Evolutionary conservation across 371 early-diverging fungal species (phyloP).

Genomic region (Zancudomyces culisetae): DNA sequence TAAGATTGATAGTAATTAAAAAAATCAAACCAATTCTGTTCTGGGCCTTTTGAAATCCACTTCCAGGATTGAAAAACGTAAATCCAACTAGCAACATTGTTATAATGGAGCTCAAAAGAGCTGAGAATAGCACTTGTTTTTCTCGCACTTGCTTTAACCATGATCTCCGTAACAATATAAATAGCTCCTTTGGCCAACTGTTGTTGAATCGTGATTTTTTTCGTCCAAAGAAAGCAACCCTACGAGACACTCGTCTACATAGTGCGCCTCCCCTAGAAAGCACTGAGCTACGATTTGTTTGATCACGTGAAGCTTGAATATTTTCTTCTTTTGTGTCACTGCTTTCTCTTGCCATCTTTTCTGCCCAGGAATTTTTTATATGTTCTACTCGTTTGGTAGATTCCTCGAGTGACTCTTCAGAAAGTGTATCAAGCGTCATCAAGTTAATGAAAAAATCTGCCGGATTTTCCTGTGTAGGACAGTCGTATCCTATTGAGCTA

Average conservation of each 20-base stretch:
- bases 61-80: slow-evolving; percentile 18
- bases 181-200: slow-evolving; percentile 14
- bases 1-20: slow-evolving; percentile 8
- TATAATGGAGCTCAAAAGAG: slow-evolving; percentile 6
- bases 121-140: slow-evolving; percentile 6
- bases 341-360: neutral
- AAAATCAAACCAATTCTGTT: slow-evolving; percentile 22
- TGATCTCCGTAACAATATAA: slow-evolving; percentile 11
- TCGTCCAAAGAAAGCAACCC: neutral
- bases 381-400: slow-evolving; percentile 12
- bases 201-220: slow-evolving; percentile 5
- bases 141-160: slow-evolving; percentile 17
- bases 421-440: slow-evolving; percentile 15
- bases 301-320: neutral
- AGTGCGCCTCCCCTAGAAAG: neutral
- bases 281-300: slow-evolving; percentile 1
- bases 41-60: slow-evolving; percentile 11
- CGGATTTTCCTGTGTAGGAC: slow-evolving; percentile 27
- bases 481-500: slow-evolving; percentile 31
- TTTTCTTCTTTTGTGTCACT: neutral
- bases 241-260: neutral
- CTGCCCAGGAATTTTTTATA: slow-evolving; percentile 11
- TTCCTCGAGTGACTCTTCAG: slow-evolving; percentile 6
- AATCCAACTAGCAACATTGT: slow-evolving; percentile 15
- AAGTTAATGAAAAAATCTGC: slow-evolving; percentile 40